A percentile compares a stretch with the other conserved stretches of the same genome.
phyloP scores from a whole-genome alignment of 1,284 basidiomycete genomes.

The Mycena sp. region DNA sequence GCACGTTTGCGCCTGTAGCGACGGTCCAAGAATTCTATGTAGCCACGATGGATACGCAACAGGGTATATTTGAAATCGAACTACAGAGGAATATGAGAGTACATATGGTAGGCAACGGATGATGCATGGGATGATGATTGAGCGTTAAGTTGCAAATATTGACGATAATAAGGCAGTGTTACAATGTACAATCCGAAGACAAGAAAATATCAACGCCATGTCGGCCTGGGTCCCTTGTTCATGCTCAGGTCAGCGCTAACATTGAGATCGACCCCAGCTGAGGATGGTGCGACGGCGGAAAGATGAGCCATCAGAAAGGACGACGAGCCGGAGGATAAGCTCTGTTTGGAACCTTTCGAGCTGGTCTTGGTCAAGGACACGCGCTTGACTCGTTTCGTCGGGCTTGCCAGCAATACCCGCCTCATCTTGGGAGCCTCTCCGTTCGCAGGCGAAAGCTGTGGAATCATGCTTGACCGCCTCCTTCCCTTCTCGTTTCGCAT shows the following conservation, averaged over 20 bases:
- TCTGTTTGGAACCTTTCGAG: conserved; percentile 14
- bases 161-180: conserved; percentile 31
- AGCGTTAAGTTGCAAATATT: conserved; percentile 31
- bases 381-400: conserved; percentile 71
- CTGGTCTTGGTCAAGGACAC: conserved; percentile 59
- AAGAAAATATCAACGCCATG: conserved; percentile 56
- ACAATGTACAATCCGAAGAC: conserved; percentile 33
- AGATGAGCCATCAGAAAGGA: conserved; percentile 47
- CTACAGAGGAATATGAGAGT: conserved; percentile 14
- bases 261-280: conserved; percentile 51
- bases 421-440: conserved; percentile 47
- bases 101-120: conserved; percentile 24
- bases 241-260: conserved; percentile 62
- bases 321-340: conserved; percentile 21
- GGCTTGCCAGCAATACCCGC: conserved; percentile 58
- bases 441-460: conserved; percentile 60
- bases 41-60: neutral
- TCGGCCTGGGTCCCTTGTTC: conserved; percentile 51
- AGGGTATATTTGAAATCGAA: conserved; percentile 32
- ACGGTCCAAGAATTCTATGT: neutral
- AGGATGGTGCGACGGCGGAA: conserved; percentile 44
- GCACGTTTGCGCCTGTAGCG: conserved; percentile 11
- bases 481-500: conserved; percentile 74
- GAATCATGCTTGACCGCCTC: conserved; percentile 81
- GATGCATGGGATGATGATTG: conserved; percentile 18